These are phyloP conservation scores for Pseudocercospora cruenta DNA, from an alignment of 2,329 filamentous ascomycete species.

Conservation along the genomic window DNA sequence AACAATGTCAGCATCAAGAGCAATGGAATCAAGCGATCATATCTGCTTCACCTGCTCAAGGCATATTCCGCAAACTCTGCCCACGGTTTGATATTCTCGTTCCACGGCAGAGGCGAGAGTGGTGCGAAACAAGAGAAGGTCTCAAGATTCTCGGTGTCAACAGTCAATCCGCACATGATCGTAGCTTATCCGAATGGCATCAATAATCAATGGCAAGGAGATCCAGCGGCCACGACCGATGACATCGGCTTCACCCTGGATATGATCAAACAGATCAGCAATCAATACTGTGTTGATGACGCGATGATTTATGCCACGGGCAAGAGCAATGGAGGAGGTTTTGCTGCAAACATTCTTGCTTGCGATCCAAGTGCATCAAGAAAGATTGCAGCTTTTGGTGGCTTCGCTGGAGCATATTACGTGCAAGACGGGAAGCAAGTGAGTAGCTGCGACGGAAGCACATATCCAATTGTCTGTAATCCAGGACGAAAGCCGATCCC, in stretches of 20 bases:
- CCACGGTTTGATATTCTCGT: conserved; percentile 51
- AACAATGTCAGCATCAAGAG: conserved; percentile 27
- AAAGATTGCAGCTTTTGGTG: conserved; percentile 54
- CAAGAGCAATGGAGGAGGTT: conserved; percentile 59
- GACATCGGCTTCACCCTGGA: conserved; percentile 51
- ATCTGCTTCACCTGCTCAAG: conserved; percentile 45
- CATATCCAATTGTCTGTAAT: conserved; percentile 27
- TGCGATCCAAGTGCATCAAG: conserved; percentile 42
- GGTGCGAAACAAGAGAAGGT: conserved; percentile 42
- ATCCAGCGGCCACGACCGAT: conserved; percentile 42
- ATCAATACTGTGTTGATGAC: conserved; percentile 49
- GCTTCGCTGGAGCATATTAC: conserved; percentile 51
- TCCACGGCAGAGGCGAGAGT: conserved; percentile 48
- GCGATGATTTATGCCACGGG: conserved; percentile 49
- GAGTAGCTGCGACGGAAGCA: conserved; percentile 20
- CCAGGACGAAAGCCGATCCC: conserved; percentile 37
- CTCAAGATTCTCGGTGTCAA: conserved; percentile 49
- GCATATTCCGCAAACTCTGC: conserved; percentile 44
- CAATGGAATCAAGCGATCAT: conserved; percentile 34
- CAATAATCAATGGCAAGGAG: conserved; percentile 46
- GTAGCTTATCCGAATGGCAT: conserved; percentile 51
- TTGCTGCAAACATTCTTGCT: conserved; percentile 43
- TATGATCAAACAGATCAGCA: conserved; percentile 44
- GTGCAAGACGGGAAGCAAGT: conserved; percentile 14
- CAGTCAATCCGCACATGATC: conserved; percentile 49